These are phyloP conservation scores for Nicotiana knightiana DNA, from an alignment of 257 asterid genomes.

Conservation along the genomic window DNA sequence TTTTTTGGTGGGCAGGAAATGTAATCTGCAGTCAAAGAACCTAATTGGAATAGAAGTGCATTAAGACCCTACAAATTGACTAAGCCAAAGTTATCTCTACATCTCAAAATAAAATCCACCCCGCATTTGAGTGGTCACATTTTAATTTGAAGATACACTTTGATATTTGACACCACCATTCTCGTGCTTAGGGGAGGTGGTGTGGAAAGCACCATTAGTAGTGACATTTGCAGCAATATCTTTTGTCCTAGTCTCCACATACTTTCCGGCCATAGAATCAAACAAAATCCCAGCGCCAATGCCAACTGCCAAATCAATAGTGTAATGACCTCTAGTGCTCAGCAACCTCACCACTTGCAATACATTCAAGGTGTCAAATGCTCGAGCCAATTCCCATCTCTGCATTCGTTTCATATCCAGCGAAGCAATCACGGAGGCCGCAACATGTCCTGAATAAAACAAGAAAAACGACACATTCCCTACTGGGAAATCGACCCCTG, in stretches of 20 bases:
- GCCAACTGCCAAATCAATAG: slow-evolving; percentile 80
- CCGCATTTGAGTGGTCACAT: background rate
- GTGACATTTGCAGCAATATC: background rate
- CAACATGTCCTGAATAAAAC: slow-evolving; percentile 88
- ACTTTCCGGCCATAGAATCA: slow-evolving; percentile 74
- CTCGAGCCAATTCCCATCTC: slow-evolving; percentile 60
- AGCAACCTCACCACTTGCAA: slow-evolving; percentile 73
- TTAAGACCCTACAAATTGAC: background rate
- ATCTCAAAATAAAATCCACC: background rate
- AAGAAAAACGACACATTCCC: slow-evolving; percentile 94
- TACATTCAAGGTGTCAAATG: slow-evolving; percentile 58
- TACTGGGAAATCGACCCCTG: slow-evolving; percentile 90
- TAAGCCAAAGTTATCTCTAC: background rate
- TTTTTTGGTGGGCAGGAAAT: background rate
- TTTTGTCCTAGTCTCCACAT: slow-evolving; percentile 42
- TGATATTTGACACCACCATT: background rate
- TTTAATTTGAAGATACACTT: background rate
- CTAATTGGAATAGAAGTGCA: background rate
- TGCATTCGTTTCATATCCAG: slow-evolving; percentile 79
- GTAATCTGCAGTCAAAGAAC: background rate
- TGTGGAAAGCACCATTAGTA: background rate
- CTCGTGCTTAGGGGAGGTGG: background rate
- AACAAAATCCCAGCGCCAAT: slow-evolving; percentile 81
- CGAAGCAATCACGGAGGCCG: slow-evolving; percentile 88
- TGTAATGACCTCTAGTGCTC: slow-evolving; percentile 90